Evolutionary conservation across 495 filamentous ascomycete genomes (phyloP).

Genomic region (Geopyxis carbonaria): DNA sequence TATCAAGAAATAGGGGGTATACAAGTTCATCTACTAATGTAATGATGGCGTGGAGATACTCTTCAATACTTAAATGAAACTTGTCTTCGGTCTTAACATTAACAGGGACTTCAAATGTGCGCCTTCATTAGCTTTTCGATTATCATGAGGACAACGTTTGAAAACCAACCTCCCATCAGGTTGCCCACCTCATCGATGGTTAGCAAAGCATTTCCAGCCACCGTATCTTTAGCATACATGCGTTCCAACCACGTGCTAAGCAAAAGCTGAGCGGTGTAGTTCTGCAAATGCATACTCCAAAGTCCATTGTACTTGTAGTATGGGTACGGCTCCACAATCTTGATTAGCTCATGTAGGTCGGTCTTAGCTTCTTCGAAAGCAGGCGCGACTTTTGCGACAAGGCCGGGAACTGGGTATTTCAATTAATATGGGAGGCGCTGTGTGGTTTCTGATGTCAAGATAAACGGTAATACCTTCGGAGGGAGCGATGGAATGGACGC

Average conservation of each 20-base stretch:
- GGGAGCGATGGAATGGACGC: slow-evolving; percentile 71
- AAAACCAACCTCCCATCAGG: slow-evolving; percentile 47
- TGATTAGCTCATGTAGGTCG: slow-evolving; percentile 42
- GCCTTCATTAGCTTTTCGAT: slow-evolving; percentile 4
- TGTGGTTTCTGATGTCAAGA: no score
- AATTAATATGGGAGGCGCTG: no score
- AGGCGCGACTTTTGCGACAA: slow-evolving; percentile 38
- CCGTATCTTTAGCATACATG: slow-evolving; percentile 12
- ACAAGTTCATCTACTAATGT: slow-evolving; percentile 78
- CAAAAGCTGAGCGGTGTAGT: slow-evolving; percentile 28
- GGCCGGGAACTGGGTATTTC: slow-evolving; percentile 27
- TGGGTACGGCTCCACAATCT: slow-evolving; percentile 60
- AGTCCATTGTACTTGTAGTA: slow-evolving; percentile 90
- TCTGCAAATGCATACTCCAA: slow-evolving; percentile 75
- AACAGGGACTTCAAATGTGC: slow-evolving; percentile 52
- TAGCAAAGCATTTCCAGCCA: slow-evolving; percentile 40
- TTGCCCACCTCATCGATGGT: slow-evolving; percentile 76
- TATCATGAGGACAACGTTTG: background rate
- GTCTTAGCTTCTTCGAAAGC: slow-evolving; percentile 41
- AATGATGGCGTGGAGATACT: slow-evolving; percentile 79
- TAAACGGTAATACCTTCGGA: slow-evolving; percentile 56
- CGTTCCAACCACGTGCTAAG: slow-evolving; percentile 18
- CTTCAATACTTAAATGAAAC: slow-evolving; percentile 92
- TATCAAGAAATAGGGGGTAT: slow-evolving; percentile 6
- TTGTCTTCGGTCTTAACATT: slow-evolving; percentile 79